Conservation (phyloP, 1,284 basidiomycete species). For the Tilletia indica region DNA sequence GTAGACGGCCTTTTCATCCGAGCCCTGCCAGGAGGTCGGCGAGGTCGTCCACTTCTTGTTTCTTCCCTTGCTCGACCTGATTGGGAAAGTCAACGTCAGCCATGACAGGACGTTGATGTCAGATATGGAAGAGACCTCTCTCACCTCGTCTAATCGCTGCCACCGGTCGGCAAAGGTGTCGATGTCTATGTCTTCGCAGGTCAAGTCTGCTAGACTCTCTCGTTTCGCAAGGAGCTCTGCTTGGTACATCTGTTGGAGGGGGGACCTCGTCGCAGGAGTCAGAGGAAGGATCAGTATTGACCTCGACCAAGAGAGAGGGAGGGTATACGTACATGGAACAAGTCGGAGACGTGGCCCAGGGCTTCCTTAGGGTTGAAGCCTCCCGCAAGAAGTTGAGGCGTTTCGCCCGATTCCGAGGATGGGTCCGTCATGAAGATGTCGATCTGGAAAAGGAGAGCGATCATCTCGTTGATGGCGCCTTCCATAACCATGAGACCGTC, state of each 20-base stretch:
- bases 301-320: neutral
- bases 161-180: conserved; percentile 34
- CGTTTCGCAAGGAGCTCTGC: conserved; percentile 43
- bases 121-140: neutral
- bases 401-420: neutral
- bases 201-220: conserved; percentile 47
- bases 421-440: conserved; percentile 28
- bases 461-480: conserved; percentile 13
- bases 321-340: conserved; percentile 44
- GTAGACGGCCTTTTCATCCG: conserved; percentile 20
- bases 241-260: conserved; percentile 41
- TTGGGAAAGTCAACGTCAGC: no score
- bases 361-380: conserved; percentile 44
- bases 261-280: neutral
- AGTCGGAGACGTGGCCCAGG: conserved; percentile 35
- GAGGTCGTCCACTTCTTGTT: conserved; percentile 50
- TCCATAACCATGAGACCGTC: conserved; percentile 16
- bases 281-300: neutral
- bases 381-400: neutral
- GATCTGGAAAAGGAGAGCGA: conserved; percentile 12
- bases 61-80: conserved; percentile 35
- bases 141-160: conserved; percentile 32
- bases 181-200: conserved; percentile 45
- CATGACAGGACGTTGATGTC: neutral
- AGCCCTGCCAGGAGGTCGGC: conserved; percentile 47